Conservation (phyloP, 306 rosid species). For the Senna tora region DNA sequence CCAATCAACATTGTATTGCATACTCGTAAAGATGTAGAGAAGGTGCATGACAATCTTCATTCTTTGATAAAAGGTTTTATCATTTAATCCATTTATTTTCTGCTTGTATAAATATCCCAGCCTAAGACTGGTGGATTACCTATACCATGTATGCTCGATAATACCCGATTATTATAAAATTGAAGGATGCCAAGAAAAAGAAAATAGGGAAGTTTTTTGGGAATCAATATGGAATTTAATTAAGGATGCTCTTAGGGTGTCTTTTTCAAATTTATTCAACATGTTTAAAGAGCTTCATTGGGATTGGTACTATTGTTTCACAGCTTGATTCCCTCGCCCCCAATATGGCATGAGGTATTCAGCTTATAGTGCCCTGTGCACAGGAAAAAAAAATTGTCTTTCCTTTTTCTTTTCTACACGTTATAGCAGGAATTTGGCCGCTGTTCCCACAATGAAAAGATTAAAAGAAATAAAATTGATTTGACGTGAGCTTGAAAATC, state of each 20-base stretch:
- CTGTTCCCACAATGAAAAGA: neutral
- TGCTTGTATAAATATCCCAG: neutral
- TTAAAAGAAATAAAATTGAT: neutral
- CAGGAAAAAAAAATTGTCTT: neutral
- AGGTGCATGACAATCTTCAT: neutral
- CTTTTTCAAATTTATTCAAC: neutral
- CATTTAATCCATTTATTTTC: slow-evolving; percentile 8
- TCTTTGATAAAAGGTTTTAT: slow-evolving; percentile 7
- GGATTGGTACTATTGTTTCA: neutral
- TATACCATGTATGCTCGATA: slow-evolving; percentile 9
- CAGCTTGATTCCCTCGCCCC: neutral
- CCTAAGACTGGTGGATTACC: neutral
- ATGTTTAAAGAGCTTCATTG: neutral
- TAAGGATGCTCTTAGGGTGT: neutral
- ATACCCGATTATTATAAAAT: slow-evolving; percentile 5
- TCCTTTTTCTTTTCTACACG: neutral
- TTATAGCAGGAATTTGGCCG: slow-evolving; percentile 22
- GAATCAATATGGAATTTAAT: neutral
- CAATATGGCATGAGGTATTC: neutral
- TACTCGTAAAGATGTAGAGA: neutral
- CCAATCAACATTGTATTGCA: neutral
- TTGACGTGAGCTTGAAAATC: neutral
- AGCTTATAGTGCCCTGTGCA: neutral
- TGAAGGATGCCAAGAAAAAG: slow-evolving; percentile 14
- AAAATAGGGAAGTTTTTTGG: neutral